Percentiles rank a stretch among this genome's conserved stretches.
phyloP scores from a whole-genome alignment of 345 rosid species.

The Melaleuca alternifolia region DNA sequence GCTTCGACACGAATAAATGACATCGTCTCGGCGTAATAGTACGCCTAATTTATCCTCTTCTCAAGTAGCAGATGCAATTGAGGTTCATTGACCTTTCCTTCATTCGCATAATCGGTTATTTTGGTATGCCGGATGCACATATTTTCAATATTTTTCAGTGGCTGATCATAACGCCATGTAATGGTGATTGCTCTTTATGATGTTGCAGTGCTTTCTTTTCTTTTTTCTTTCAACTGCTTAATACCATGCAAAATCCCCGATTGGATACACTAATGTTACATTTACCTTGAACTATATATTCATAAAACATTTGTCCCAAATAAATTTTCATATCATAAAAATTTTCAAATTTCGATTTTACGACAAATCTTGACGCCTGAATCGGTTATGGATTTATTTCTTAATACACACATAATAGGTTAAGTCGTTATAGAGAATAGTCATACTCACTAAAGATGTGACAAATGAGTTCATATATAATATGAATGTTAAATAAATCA shows the following conservation, averaged over 20 bases:
- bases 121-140: not conserved
- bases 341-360: too few species aligned
- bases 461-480: too few species aligned
- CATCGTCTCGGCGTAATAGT: not conserved
- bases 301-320: too few species aligned
- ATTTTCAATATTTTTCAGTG: not conserved
- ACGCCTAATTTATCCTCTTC: not conserved
- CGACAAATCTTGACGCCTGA: too few species aligned
- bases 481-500: too few species aligned
- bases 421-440: too few species aligned
- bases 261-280: rapidly evolving
- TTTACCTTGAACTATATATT: too few species aligned
- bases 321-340: too few species aligned
- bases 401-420: too few species aligned
- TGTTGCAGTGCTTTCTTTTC: not conserved
- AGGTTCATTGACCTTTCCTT: not conserved
- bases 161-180: too few species aligned
- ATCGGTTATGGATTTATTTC: too few species aligned
- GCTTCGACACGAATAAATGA: not conserved
- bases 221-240: not conserved
- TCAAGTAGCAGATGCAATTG: not conserved
- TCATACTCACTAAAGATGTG: too few species aligned
- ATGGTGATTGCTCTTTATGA: not conserved
- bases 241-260: not conserved
- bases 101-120: not conserved